Base-by-base conservation (phyloP, 352 stramenopile genomes). In the Phytophthora pistaciae region DNA sequence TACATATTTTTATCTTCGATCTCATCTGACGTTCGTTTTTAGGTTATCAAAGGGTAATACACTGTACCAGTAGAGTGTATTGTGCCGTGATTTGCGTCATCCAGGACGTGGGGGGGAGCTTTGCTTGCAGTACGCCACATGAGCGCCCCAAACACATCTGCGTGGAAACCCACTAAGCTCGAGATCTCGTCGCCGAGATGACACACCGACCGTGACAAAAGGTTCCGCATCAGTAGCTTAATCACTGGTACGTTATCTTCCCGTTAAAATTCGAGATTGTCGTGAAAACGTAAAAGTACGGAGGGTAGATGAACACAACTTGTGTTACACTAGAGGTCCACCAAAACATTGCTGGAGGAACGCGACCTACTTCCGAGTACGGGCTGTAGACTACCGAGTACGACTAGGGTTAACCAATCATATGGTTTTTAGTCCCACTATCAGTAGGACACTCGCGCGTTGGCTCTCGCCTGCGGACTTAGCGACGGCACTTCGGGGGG, bases 81-180 rank as follows among this genome's bases (percentile, higher is more conserved):
- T 29, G 25, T 4, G 33, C 40, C 68, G 71, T 64, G 18, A 75
- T 44, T 13, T 16, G 36, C 0, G 60, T 61, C 20, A 48, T 31
- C 54, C 54, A 60, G 3, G 46, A 14, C 7, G n/a, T n/a, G 7
- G 7, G 1, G 21, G 16, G 16, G 36, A 44, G 16, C 31, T 60
- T 31, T 60, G 31, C 54, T 49, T 60, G n/a, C 54, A 60, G 54
- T 60, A 60, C n/a, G 54, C 54, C 3, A 60, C 54, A 31, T 48
- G 3, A 49, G 31, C 4, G 53, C 46, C 6, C 53, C 53, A 27
- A 48, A 59, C 31, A 59, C 53, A 18, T 49, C 54, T 5, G 54
- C 54, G n/a, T 49, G 16, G n/a, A 60, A 60, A 29, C 49, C 13
- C 3, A 60, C 54, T 5, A 60, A 20, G 5, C 31, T 33, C 7